phyloP scores from a whole-genome alignment of 352 stramenopile species.

The Nothophytophthora sp. region DNA sequence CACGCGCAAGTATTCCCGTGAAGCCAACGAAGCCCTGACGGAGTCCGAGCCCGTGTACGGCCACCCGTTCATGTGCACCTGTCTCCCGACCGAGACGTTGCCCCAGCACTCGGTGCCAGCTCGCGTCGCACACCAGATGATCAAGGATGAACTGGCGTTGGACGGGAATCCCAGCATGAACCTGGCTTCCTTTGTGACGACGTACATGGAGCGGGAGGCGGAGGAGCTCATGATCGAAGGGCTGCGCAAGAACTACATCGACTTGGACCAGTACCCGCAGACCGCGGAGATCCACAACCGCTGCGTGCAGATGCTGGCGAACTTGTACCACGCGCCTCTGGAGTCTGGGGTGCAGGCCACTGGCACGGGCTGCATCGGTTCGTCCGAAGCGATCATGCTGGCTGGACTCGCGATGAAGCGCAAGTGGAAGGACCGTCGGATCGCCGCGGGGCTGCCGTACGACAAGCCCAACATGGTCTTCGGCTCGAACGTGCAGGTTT shows the following conservation, averaged over 20 bases:
- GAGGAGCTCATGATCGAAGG: constrained; percentile 80
- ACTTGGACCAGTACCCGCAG: constrained; percentile 87
- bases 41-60: constrained; percentile 55
- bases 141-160: constrained; percentile 79
- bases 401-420: constrained; percentile 85
- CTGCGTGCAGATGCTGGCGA: constrained; percentile 86
- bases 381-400: constrained; percentile 87
- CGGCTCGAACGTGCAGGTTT: constrained; percentile 83
- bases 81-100: constrained; percentile 44
- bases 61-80: constrained; percentile 59
- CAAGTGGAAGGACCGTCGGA: constrained; percentile 75
- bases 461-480: constrained; percentile 89
- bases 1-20: constrained; percentile 12
- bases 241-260: constrained; percentile 86
- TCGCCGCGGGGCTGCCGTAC: constrained; percentile 49
- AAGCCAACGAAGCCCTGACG: constrained; percentile 13
- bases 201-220: constrained; percentile 83
- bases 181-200: constrained; percentile 84
- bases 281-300: constrained; percentile 87
- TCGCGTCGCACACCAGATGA: constrained; percentile 67
- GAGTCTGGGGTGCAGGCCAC: constrained; percentile 35
- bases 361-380: constrained; percentile 84
- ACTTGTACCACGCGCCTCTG: constrained; percentile 77
- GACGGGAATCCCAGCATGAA: constrained; percentile 85
- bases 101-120: constrained; percentile 51